These are phyloP conservation scores for Aureobasidium pullulans DNA, from an alignment of 2,329 filamentous ascomycete genomes.

Conservation along the genomic window DNA sequence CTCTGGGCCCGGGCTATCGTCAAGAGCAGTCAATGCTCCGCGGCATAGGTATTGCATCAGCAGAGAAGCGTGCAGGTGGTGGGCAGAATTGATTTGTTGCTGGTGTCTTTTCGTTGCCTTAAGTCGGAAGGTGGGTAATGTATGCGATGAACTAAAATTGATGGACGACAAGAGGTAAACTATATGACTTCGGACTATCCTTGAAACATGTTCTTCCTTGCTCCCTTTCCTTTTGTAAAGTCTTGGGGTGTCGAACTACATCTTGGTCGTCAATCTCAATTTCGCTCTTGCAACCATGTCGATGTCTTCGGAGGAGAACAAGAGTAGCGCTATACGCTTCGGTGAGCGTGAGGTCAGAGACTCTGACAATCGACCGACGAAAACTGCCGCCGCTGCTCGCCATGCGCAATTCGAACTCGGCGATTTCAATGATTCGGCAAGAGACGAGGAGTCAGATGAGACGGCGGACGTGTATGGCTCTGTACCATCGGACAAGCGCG, in stretches of 20 bases:
- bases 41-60: neutral
- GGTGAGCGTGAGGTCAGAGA: slow-evolving; percentile 4
- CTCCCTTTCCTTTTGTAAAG: neutral
- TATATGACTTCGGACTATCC: neutral
- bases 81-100: neutral
- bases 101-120: neutral
- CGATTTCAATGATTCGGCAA: neutral
- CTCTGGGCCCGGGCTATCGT: neutral
- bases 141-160: neutral
- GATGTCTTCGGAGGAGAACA: neutral
- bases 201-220: neutral
- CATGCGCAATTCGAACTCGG: slow-evolving; percentile 7
- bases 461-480: slow-evolving; percentile 8
- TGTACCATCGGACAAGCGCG: slow-evolving; percentile 27
- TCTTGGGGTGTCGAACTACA: neutral
- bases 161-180: neutral
- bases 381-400: slow-evolving; percentile 4
- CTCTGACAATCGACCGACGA: neutral
- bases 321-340: slow-evolving; percentile 4
- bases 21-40: neutral
- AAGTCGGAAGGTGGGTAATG: neutral
- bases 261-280: neutral
- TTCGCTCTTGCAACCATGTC: neutral
- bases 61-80: neutral
- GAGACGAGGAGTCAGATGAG: slow-evolving; percentile 10